Base-by-base conservation (phyloP, 2,329 filamentous ascomycete genomes). In the Eutypa lata region DNA sequence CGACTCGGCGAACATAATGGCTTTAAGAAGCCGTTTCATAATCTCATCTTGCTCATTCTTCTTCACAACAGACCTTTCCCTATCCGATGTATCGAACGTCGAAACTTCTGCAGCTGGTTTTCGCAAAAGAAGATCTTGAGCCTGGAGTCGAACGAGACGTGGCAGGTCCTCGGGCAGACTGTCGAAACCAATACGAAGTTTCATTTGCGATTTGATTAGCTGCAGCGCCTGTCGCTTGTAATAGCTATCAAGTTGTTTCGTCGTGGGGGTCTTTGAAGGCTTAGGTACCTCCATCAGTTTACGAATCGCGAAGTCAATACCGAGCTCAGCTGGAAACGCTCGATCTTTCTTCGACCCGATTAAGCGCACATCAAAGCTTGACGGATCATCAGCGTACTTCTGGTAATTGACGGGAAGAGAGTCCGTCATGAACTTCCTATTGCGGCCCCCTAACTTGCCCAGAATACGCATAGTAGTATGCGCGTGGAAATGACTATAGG, bases 381-480 rank as follows among this genome's bases (percentile, higher is more conserved):
- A 83, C 19, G 84, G 77, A 62, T 97, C 94, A 68, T 99, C 94
- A 6, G 93, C 87, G 67, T 88, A 97, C 48, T 87, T 81, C 68
- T 91, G 87, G 71, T 89, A 97, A 1, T 84, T 81, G 13, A 99
- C 81, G n/a, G 87, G 84, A 6, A 93, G 87, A 2, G 93, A 90
- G 47, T 91, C 89, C 6, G 89, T 96, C 76, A 97, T 87, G 70
- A 96, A 99, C 66, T 96, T 97, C 35, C 95, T 80, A 65, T 99
- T 99, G 24, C 94, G 86, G 7, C 94, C 94, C 45, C 95, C 94
- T 13, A 99, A 82, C 71, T 99, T 99, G 14, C 94, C 94, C 2
- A 99, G 80, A 53, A 99, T 99, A 45, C 94, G 82, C 87, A 99
- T 96, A 0, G 94, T 97, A 0, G 94, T 97, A 68, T 99, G 94